Percentiles rank a stretch among this genome's conserved stretches.
phyloP scores from a whole-genome alignment of 164 flowering plant genomes.

The Tinospora cordifolia region DNA sequence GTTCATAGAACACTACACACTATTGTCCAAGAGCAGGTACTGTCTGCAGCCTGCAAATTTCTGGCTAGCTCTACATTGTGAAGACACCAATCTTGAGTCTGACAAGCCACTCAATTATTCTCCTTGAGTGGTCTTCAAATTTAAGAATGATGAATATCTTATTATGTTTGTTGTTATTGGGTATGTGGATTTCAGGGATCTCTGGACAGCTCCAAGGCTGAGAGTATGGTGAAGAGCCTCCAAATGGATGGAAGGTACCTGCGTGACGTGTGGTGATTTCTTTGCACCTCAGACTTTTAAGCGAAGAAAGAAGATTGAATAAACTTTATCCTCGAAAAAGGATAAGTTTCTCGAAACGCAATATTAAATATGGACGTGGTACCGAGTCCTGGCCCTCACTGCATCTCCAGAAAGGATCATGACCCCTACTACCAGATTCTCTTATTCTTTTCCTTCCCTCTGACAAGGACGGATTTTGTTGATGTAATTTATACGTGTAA shows the following conservation, averaged over 20 bases:
- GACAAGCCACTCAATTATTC: too few relatives aligned
- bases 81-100: too few relatives aligned
- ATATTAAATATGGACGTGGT: not conserved
- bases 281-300: not conserved
- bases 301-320: not conserved
- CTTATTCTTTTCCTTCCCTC: slow-evolving; percentile 26
- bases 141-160: too few relatives aligned
- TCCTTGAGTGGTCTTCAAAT: too few relatives aligned
- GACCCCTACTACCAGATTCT: slow-evolving; percentile 2
- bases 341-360: not conserved
- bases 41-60: not conserved
- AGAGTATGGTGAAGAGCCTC: slow-evolving; percentile 77
- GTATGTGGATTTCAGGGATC: slow-evolving; percentile 58
- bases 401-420: not conserved
- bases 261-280: slow-evolving; percentile 84
- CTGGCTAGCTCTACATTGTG: too few relatives aligned
- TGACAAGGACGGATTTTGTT: slow-evolving; percentile 20
- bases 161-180: too few relatives aligned
- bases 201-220: slow-evolving; percentile 67
- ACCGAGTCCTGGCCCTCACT: not conserved
- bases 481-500: slow-evolving; percentile 23
- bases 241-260: slow-evolving; percentile 86
- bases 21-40: slow-evolving; percentile 93
- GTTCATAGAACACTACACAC: slow-evolving; percentile 91
- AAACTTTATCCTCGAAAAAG: not conserved